Base-by-base conservation (phyloP, 1,284 basidiomycete species). In the Leccinum insolens region DNA sequence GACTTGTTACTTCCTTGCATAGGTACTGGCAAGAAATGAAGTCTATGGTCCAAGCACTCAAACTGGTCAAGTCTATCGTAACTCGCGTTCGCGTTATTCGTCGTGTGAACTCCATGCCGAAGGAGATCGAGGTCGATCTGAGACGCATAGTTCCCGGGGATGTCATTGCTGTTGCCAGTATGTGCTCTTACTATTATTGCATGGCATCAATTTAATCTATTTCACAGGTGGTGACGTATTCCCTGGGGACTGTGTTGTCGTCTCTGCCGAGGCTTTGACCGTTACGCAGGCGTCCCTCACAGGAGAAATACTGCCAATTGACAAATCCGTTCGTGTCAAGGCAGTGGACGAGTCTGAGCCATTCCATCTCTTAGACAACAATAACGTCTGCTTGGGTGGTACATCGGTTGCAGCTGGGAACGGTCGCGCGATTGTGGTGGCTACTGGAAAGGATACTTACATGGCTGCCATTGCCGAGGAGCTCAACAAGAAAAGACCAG, bases 391-490 rank as follows among this genome's bases (percentile, higher is more conserved):
- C 49, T 69, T 77, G 67, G 78, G 76, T 44, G 78, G 76, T 3
- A 79, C 76, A 20, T 77, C 76, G 3, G 76, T 79, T 39, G 68
- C 77, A 39, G 65, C 76, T 17, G 76, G 76, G 34, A 77, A 74
- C 17, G 76, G 77, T 5, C 72, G 77, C 7, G 78, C 67, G 3
- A 5, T 77, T 3, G 76, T 79, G 37, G 68, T 79, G 34, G 76
- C 74, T 49, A 80, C 76, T 7, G 76, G 77, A 41, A 71, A 71
- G 41, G 70, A 80, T 62, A 77, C 76, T 11, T 77, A 80, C 65
- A 78, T 76, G 77, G 76, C 76, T 65, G 67, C 76, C 49, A 77
- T 77, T n/a, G 77, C 76, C 3, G 73, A 77, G 31, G 76, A 77
- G 49, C 76, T 77, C 39, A 78, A 77, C n/a, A 77, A 17, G 66